A percentile compares a stretch with the other conserved stretches of the same genome.
Evolutionary conservation across 2,329 filamentous ascomycete genomes (phyloP).

Genomic region (Curvularia verruculosa): DNA sequence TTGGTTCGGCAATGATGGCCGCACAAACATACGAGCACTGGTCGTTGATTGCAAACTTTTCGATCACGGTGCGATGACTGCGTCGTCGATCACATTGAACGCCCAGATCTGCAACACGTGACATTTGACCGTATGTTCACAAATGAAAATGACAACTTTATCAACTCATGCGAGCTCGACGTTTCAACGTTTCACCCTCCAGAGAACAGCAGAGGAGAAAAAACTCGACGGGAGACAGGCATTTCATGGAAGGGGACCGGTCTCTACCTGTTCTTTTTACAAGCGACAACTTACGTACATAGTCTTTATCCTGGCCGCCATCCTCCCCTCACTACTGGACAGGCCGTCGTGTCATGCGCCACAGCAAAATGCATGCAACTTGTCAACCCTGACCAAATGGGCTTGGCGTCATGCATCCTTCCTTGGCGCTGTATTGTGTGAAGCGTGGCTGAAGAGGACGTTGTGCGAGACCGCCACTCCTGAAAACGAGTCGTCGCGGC

Average conservation of each 20-base stretch:
- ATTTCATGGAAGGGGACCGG: background rate
- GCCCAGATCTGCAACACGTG: constrained; percentile 8
- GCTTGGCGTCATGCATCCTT: constrained; percentile 10
- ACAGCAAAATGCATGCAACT: constrained; percentile 11
- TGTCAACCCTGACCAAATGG: background rate
- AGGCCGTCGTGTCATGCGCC: constrained; percentile 16
- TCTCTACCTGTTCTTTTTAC: background rate
- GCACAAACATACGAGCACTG: background rate
- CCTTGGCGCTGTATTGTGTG: background rate
- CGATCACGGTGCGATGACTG: background rate
- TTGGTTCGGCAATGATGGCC: background rate
- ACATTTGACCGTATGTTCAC: constrained; percentile 1
- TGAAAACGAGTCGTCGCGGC: background rate
- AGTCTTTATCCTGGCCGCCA: background rate
- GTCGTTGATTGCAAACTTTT: background rate
- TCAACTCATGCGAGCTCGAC: background rate
- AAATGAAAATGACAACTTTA: background rate
- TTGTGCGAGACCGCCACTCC: constrained; percentile 2
- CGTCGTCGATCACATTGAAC: constrained; percentile 1
- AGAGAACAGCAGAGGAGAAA: background rate
- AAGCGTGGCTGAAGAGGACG: background rate
- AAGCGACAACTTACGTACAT: background rate
- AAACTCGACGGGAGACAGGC: background rate
- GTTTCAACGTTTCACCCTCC: too few relatives aligned
- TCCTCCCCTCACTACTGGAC: background rate